Conservation (phyloP, 2,329 filamentous ascomycete species). For the Blastomyces gilchristii region DNA sequence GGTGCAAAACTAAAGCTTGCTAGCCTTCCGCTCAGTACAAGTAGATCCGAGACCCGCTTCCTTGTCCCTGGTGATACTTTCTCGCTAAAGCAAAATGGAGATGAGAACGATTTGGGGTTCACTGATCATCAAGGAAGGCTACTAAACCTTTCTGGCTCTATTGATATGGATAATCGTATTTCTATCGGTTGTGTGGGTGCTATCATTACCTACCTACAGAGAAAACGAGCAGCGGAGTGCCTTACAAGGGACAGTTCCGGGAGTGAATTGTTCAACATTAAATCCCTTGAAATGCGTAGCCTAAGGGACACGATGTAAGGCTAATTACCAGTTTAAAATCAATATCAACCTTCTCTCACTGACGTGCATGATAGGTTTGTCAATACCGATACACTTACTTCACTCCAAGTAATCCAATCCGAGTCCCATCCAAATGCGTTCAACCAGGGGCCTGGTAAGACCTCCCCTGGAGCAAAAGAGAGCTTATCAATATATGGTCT, state of each 20-base stretch:
- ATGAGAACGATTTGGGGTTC: slow-evolving; percentile 34
- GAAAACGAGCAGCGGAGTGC: slow-evolving; percentile 53
- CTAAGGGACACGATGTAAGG: slow-evolving; percentile 51
- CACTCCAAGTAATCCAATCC: slow-evolving; percentile 73
- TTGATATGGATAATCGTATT: slow-evolving; percentile 63
- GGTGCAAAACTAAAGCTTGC: slow-evolving; percentile 56
- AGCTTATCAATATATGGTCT: slow-evolving; percentile 74
- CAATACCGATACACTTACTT: slow-evolving; percentile 66
- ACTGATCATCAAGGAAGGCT: slow-evolving; percentile 53
- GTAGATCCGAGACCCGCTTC: slow-evolving; percentile 42
- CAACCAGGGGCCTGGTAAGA: slow-evolving; percentile 56
- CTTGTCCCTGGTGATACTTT: slow-evolving; percentile 51
- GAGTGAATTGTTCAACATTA: slow-evolving; percentile 49
- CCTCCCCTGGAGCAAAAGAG: slow-evolving; percentile 60
- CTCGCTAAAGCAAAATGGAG: slow-evolving; percentile 32
- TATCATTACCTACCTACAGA: slow-evolving; percentile 66
- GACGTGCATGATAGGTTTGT: slow-evolving; percentile 56
- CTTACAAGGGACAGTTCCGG: slow-evolving; percentile 50
- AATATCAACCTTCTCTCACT: slow-evolving; percentile 4
- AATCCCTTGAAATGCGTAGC: slow-evolving; percentile 62
- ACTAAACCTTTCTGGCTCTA: slow-evolving; percentile 56
- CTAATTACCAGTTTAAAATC: not conserved
- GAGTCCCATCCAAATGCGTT: slow-evolving; percentile 76
- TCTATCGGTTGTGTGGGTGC: slow-evolving; percentile 84
- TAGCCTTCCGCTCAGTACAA: slow-evolving; percentile 45